Evolutionary conservation across 192 early-diverging fungal species (phyloP).

Genomic region (Coemansia sp.): DNA sequence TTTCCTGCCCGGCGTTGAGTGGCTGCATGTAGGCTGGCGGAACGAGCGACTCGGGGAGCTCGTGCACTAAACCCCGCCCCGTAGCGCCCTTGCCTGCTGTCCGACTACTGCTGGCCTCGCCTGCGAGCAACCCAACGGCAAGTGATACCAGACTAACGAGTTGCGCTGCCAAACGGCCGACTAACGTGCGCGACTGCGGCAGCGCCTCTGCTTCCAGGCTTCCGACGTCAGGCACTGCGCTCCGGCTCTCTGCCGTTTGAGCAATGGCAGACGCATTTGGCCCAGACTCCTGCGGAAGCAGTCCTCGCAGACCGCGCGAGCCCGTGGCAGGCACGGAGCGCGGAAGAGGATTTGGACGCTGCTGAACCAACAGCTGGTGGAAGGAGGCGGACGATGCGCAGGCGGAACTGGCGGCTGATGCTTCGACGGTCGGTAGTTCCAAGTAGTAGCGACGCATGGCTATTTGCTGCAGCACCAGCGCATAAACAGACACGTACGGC

Average conservation of each 20-base stretch:
- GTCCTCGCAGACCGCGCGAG: neutral
- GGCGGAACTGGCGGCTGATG: neutral
- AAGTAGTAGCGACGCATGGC: conserved; percentile 42
- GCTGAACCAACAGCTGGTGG: conserved; percentile 4
- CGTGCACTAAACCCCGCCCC: neutral
- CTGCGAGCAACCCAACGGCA: conserved; percentile 5
- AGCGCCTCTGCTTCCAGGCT: conserved; percentile 1
- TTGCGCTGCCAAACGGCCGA: conserved; percentile 17
- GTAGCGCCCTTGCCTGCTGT: neutral
- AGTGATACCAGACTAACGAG: conserved; percentile 10
- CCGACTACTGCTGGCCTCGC: neutral
- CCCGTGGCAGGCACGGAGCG: neutral
- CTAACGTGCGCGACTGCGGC: conserved; percentile 10
- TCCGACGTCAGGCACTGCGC: neutral
- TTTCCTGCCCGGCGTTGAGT: conserved; percentile 4
- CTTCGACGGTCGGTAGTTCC: conserved; percentile 21
- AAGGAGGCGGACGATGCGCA: conserved; percentile 22
- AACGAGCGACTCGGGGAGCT: conserved; percentile 3
- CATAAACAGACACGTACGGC: conserved; percentile 51
- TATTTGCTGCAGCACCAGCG: conserved; percentile 51
- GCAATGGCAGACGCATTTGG: neutral
- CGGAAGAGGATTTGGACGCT: neutral
- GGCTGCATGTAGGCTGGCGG: conserved; percentile 26
- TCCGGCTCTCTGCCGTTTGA: too few relatives aligned
- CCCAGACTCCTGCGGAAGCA: neutral